Evolutionary conservation across 805 yeast genomes (phyloP), one percentile per base, ranked within the genome.

Genomic region (Candida fluviatilis): DNA sequence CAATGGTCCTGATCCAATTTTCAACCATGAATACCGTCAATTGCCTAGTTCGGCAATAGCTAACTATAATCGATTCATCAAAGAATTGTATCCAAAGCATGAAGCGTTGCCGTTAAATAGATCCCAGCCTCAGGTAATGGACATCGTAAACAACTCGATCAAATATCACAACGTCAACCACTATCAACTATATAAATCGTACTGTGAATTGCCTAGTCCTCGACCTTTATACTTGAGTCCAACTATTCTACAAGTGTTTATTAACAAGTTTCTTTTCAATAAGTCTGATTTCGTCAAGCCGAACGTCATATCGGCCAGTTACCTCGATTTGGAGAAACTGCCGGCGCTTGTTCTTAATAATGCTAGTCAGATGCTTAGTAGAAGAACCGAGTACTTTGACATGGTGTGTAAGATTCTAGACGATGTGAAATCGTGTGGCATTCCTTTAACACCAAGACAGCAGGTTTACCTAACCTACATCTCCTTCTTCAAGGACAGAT

Each of bases 401-500:
- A 50, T 47, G 41, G 46, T 58, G 23, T 45, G 52, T 37, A 46
- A 46, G 4, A 45, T 67, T 0, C 37, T 65, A 7, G 44, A 48
- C 29, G 72, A 66, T 38, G 37, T 64, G 36, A 51, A 49, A 12
- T 33, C 37, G 4, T 46, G 52, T 3, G 49, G 45, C 1, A 39
- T 64, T 14, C 65, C 66, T 7, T 38, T 65, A 5, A 53, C 66
- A 1, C 37, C 49, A 3, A 39, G 38, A 16, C 71, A 67, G 45
- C 66, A 56, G 37, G 55, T 51, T 21, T 39, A 46, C 28, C 38
- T 65, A 39, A 34, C 66, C 5, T 57, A 51, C 37, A 47, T 54
- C 38, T 49, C 53, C 3, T 66, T 63, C 39, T 68, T 51, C 47
- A 52, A 49, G 17, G 73, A 68, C 37, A 41, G 52, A 16, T 43